Base-by-base conservation (phyloP, 2,329 filamentous ascomycete species). In the Fonsecaea nubica region DNA sequence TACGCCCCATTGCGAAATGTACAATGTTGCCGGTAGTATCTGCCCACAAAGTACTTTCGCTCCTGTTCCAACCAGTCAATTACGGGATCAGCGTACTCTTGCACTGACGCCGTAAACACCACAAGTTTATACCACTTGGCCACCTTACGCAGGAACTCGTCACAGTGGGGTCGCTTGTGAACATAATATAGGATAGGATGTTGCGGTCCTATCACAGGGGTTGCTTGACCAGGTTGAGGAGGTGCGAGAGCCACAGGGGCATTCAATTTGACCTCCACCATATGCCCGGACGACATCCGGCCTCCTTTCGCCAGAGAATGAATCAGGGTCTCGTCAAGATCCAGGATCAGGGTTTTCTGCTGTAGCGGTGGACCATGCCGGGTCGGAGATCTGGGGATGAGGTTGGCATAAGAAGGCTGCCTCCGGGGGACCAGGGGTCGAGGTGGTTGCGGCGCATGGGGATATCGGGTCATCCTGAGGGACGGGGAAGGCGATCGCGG, bases 81-180 rank as follows among this genome's bases (percentile, higher is more conserved):
- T 64, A 99, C 95, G 0, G 95, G 95, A 78, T 99, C 95, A 64
- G 95, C 95, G 75, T 99, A 99, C 78, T 99, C 95, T 78, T 99
- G 95, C 42, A 99, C 95, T 21, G 93, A 97, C 2, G 95, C 95
- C 9, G 95, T 99, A 78, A 99, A 99, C 55, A 98, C 85, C 59
- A 99, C 92, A 15, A 99, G 83, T 77, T 97, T 98, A 81, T 96
- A 99, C 95, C 95, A 99, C 81, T 97, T 97, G 83, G 89, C 93
- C 55, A 97, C 88, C 84, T 95, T 92, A 75, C 93, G 90, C 75
- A 99, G 80, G 76, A 99, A 99, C 73, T 98, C 94, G 78, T 99
- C 95, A 78, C 95, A 99, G 77, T 95, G 90, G 40, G 95, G 95
- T 70, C 95, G 90, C 80, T 99, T 98, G 81, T 99, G 95, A 59